A percentile compares a stretch with the other conserved stretches of the same genome.
phyloP scores from a whole-genome alignment of 139 green algal genomes.

The Micractinium sp. region DNA sequence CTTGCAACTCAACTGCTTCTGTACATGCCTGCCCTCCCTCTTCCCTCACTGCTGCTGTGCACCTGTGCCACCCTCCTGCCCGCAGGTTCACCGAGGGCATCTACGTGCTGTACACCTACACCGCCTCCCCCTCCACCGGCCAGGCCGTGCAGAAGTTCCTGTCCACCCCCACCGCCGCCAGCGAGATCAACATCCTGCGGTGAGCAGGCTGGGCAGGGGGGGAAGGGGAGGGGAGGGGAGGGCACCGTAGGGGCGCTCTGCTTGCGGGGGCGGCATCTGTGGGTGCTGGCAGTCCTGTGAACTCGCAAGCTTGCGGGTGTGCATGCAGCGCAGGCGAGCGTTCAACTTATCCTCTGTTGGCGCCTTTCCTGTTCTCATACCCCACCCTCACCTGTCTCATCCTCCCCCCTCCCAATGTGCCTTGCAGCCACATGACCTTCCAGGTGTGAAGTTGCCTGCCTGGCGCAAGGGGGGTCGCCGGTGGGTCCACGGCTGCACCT shows the following conservation, averaged over 20 bases:
- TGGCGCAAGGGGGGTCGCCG: background rate
- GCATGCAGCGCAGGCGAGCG: too few species aligned
- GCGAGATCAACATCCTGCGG: constrained; percentile 81
- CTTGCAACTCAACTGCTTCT: too few species aligned
- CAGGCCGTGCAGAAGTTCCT: constrained; percentile 82
- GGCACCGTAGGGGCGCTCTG: too few species aligned
- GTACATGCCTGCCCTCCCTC: too few species aligned
- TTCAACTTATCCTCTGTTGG: too few species aligned
- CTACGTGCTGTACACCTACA: constrained; percentile 90
- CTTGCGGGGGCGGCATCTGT: too few species aligned
- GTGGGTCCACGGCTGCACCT: background rate
- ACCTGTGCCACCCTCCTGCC: too few species aligned
- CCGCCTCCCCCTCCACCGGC: constrained; percentile 62
- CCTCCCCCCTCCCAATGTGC: too few species aligned
- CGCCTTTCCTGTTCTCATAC: too few species aligned
- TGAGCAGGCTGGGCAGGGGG: background rate
- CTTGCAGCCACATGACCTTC: constrained; percentile 32
- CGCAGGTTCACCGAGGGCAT: constrained; percentile 84
- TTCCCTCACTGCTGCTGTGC: too few species aligned
- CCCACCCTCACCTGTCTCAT: background rate
- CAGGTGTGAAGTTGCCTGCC: background rate
- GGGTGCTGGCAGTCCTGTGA: too few species aligned
- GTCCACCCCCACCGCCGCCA: constrained; percentile 77
- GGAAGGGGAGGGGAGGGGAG: background rate
- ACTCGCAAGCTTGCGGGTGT: too few species aligned